A percentile compares a stretch with the other conserved stretches of the same genome.
These are phyloP conservation scores for Stevia rebaudiana DNA, from an alignment of 140 eudicot genomes.

Conservation along the genomic window DNA sequence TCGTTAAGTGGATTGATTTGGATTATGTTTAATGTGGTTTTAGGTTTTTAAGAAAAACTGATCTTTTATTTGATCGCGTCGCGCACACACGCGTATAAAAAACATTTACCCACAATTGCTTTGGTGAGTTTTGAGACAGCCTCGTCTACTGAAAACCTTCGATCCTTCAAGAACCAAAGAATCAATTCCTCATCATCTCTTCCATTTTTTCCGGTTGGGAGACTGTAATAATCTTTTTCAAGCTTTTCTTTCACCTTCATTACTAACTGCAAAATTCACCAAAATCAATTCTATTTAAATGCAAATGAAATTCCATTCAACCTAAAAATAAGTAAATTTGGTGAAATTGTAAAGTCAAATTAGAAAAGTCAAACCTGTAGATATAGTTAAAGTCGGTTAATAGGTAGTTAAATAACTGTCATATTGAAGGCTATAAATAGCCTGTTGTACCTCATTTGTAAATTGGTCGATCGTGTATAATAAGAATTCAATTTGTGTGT, in stretches of 20 bases:
- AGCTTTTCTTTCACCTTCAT: constrained; percentile 82
- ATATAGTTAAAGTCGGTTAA: too few relatives aligned
- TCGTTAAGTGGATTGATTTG: neutral
- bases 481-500: too few relatives aligned
- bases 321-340: too few relatives aligned
- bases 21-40: neutral
- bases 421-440: too few relatives aligned
- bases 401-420: too few relatives aligned
- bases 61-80: too few relatives aligned
- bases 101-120: constrained; percentile 45
- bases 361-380: too few relatives aligned
- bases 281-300: constrained; percentile 6
- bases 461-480: too few relatives aligned
- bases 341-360: too few relatives aligned
- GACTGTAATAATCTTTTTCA: constrained; percentile 54
- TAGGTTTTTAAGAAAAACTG: too few relatives aligned
- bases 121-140: constrained; percentile 60
- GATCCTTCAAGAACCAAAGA: constrained; percentile 83
- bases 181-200: constrained; percentile 92
- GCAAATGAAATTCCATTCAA: too few relatives aligned
- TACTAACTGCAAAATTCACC: constrained; percentile 53
- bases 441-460: too few relatives aligned
- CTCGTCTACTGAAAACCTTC: constrained; percentile 63
- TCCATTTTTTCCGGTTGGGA: constrained; percentile 83
- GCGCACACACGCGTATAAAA: neutral